Percentiles rank a stretch among this genome's conserved stretches.
These are phyloP conservation scores for Xylariaceae sp. DNA, from an alignment of 2,329 filamentous ascomycete species.

Conservation along the genomic window DNA sequence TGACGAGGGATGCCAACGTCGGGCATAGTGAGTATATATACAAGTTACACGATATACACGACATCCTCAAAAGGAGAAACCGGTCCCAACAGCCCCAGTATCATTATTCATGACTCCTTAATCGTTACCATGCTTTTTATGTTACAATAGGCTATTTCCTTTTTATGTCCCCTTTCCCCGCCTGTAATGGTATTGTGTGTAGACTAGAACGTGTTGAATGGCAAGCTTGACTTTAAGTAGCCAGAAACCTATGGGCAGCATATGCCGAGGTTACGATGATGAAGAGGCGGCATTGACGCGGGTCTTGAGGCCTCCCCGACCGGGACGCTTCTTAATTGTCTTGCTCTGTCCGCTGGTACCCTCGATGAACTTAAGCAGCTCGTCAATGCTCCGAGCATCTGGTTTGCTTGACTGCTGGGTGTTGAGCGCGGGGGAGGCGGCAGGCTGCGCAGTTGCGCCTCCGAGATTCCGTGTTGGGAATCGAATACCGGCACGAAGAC, in stretches of 20 bases:
- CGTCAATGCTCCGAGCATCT: constrained; percentile 82
- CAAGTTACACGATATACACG: background rate
- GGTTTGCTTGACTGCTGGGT: constrained; percentile 31
- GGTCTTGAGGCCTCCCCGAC: constrained; percentile 52
- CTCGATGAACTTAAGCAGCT: constrained; percentile 91
- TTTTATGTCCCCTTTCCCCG: too few species aligned
- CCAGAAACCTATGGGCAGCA: background rate
- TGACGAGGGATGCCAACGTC: background rate
- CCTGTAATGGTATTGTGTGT: background rate
- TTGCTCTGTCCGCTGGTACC: constrained; percentile 54
- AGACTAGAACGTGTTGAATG: background rate
- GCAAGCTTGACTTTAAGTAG: background rate
- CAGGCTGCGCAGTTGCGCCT: constrained; percentile 41
- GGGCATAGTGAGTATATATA: constrained; percentile 12
- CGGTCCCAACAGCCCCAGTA: background rate
- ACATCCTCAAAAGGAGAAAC: background rate
- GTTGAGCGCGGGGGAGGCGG: constrained; percentile 33
- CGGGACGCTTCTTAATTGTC: constrained; percentile 50
- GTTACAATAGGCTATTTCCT: constrained; percentile 3
- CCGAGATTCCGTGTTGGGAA: constrained; percentile 61
- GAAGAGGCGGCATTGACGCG: constrained; percentile 34
- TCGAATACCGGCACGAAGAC: constrained; percentile 63
- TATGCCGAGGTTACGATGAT: background rate
- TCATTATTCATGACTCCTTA: background rate
- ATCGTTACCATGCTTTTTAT: constrained; percentile 7